phyloP scores from a whole-genome alignment of 768 basidiomycete genomes.

The Psilocybe cubensis region DNA sequence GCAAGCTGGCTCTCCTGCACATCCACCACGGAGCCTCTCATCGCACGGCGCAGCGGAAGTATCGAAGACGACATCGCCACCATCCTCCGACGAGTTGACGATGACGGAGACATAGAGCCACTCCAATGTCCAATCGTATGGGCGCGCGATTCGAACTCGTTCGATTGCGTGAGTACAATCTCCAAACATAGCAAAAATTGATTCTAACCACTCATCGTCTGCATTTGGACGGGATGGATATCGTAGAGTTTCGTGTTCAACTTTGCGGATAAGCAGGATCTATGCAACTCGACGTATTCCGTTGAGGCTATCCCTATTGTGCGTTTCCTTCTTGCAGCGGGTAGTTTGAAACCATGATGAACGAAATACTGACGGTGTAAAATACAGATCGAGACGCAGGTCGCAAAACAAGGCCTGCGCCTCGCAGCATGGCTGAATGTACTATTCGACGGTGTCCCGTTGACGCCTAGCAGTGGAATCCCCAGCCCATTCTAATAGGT shows the following conservation, averaged over 20 bases:
- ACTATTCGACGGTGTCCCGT: conserved; percentile 38
- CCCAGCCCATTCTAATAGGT: not conserved
- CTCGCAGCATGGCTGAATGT: conserved; percentile 54
- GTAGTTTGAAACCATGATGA: not conserved
- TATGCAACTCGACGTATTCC: conserved; percentile 47
- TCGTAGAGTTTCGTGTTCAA: conserved; percentile 45
- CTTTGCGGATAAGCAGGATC: conserved; percentile 41
- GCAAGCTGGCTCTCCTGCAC: conserved; percentile 44
- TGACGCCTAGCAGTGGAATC: conserved; percentile 1
- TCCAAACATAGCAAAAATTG: too few relatives aligned
- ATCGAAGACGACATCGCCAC: conserved; percentile 35
- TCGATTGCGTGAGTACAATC: conserved; percentile 41
- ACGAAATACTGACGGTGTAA: not conserved
- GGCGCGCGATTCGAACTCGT: conserved; percentile 47
- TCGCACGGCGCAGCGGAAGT: conserved; percentile 19
- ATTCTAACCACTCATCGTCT: not conserved
- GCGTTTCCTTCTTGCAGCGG: not conserved
- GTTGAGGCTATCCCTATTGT: conserved; percentile 36
- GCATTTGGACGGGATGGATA: not conserved
- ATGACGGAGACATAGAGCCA: conserved; percentile 33
- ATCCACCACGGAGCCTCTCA: conserved; percentile 34
- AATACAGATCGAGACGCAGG: conserved; percentile 35
- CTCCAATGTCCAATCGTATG: conserved; percentile 51
- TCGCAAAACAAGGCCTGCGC: conserved; percentile 49
- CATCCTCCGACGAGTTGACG: conserved; percentile 27